Evolutionary conservation across 495 filamentous ascomycete species (phyloP).

Genomic region (Daldinia decipiens): DNA sequence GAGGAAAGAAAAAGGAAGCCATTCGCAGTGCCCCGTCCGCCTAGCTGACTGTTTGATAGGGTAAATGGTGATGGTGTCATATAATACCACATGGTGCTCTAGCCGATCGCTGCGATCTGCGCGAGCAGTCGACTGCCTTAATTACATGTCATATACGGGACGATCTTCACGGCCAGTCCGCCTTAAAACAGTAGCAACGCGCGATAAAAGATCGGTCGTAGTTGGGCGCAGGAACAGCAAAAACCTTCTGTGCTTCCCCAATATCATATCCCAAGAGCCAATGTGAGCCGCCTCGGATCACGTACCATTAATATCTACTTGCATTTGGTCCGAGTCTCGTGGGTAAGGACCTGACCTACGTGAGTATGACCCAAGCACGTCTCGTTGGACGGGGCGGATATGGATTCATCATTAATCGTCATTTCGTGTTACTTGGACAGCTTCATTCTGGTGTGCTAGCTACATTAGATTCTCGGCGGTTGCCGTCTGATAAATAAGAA

Average conservation of each 20-base stretch:
- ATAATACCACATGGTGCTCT: constrained; percentile 4
- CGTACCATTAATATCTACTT: constrained; percentile 22
- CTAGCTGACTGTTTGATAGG: constrained; percentile 4
- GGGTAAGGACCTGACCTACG: neutral
- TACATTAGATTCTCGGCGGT: constrained; percentile 32
- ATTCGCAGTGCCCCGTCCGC: neutral
- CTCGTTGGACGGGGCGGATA: neutral
- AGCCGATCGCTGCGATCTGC: constrained; percentile 11
- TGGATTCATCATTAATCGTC: constrained; percentile 19
- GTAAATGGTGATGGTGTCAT: constrained; percentile 4
- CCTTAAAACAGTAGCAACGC: neutral
- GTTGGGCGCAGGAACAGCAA: constrained; percentile 19
- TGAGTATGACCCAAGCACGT: constrained; percentile 5
- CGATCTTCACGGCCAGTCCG: constrained; percentile 2
- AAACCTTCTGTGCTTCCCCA: constrained; percentile 23
- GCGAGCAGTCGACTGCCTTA: neutral
- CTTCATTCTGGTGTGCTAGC: constrained; percentile 43
- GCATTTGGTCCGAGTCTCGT: constrained; percentile 28
- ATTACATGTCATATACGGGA: neutral
- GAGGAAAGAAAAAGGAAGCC: neutral
- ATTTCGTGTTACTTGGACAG: constrained; percentile 27
- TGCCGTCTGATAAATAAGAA: neutral
- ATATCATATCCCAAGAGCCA: neutral
- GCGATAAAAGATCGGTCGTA: constrained; percentile 8
- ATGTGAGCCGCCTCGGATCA: constrained; percentile 7